Base-by-base conservation (phyloP, 768 basidiomycete species). In the Boletales sp. region DNA sequence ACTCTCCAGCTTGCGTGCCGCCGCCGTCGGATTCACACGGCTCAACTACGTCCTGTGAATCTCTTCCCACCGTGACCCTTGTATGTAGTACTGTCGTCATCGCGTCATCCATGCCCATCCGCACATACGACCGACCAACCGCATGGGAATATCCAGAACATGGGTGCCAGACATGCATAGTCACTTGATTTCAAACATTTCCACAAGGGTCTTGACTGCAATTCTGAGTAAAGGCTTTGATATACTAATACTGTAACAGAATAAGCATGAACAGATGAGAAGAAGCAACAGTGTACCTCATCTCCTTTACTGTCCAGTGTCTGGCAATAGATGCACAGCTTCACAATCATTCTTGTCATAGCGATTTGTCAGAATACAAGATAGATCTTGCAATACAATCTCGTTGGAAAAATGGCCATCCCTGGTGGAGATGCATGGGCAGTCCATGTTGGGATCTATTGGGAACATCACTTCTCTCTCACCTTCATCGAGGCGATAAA, bases 111-210 rank as follows among this genome's bases (percentile, higher is more conserved):
- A 34, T 7, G 11, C 11, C 1, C 25, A 28, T 7, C 25, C 25
- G 25, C 25, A 28, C 25, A 7, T 5, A 7, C 25, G 13, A 14
- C 34, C 13, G n/a, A 62, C 77, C 49, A 58, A 92, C 94, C 91
- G 83, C 86, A 95, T 91, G 3, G 86, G 87, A 11, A 90, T 74
- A 65, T 98, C 95, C 3, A 92, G 57, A 90, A 87, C 4, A 84
- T 84, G 5, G n/a, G n/a, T n/a, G n/a, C n/a, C n/a, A n/a, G n/a
- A n/a, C n/a, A n/a, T n/a, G n/a, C n/a, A n/a, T n/a, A n/a, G n/a
- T n/a, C n/a, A n/a, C n/a, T 41, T 41, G 40, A 11, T 25, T 31
- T 28, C 7, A 5, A 5, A 28, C 7, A 7, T 7, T 7, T 7
- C 25, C 25, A 6, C 6, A 5, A 28, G 25, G 5, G 25, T 45